Percentiles rank a stretch among this genome's conserved stretches.
Conservation (phyloP, 2,329 filamentous ascomycete genomes). For the Phaeosphaeria sp. region DNA sequence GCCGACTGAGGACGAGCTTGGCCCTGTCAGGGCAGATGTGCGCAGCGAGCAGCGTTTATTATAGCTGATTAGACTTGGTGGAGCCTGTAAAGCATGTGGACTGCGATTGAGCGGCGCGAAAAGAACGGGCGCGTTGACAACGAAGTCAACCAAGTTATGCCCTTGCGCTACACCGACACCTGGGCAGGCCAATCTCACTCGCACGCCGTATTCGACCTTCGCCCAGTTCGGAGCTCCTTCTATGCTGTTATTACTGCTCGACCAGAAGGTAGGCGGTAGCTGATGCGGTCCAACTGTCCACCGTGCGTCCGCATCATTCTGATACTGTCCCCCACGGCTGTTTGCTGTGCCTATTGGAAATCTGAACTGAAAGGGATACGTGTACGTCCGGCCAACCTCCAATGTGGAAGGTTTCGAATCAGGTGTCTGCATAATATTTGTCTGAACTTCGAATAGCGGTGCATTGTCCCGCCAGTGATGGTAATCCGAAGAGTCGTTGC, state of each 20-base stretch:
- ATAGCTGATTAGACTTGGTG: constrained; percentile 7
- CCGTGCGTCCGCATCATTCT: constrained; percentile 14
- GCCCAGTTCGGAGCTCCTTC: constrained; percentile 21
- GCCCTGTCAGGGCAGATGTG: constrained; percentile 21
- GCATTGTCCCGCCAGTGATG: constrained; percentile 11
- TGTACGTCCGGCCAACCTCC: constrained; percentile 17
- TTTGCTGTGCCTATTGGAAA: constrained; percentile 25
- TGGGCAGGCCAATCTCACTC: constrained; percentile 20
- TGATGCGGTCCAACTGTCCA: constrained; percentile 25
- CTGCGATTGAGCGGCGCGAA: constrained; percentile 25
- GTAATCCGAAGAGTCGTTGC: not conserved
- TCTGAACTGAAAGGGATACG: constrained; percentile 27
- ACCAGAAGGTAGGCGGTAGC: constrained; percentile 32
- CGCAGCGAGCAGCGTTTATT: constrained; percentile 21
- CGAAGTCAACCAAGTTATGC: constrained; percentile 12
- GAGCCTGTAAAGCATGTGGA: not conserved
- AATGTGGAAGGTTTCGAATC: constrained; percentile 1
- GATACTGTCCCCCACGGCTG: constrained; percentile 22
- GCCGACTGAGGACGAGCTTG: constrained; percentile 11
- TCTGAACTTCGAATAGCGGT: constrained; percentile 24
- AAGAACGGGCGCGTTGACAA: constrained; percentile 14
- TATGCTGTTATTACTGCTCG: not conserved
- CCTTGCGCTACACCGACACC: constrained; percentile 13
- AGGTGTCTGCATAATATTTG: constrained; percentile 10
- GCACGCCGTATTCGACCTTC: constrained; percentile 28